Base-by-base conservation (phyloP, 2,329 filamentous ascomycete species). In the Byssoonygena ceratinophila region DNA sequence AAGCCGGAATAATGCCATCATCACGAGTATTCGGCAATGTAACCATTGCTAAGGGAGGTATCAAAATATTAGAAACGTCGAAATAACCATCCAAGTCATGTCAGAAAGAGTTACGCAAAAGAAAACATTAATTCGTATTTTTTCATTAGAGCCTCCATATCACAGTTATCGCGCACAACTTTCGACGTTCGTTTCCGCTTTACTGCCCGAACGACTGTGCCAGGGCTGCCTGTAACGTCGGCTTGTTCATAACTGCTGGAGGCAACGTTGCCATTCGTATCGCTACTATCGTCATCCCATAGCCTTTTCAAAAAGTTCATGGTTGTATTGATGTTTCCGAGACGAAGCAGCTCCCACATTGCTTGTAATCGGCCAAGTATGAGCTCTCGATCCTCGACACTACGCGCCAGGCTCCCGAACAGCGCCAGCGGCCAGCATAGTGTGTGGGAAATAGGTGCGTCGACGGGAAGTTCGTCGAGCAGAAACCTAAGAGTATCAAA, bases 91-190 rank as follows among this genome's bases (percentile, higher is more conserved):
- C 36, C 3, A 37, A n/a, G 16, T 3, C 46, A 20, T 14, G n/a
- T n/a, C n/a, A n/a, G n/a, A n/a, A n/a, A 9, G 1, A 16, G 22
- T 50, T 29, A 54, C 27, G 46, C 52, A 51, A 54, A 54, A 20
- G 52, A 54, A 43, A 54, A 43, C 46, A 54, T 54, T 32, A 54
- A 37, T 36, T 41, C 39, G 25, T 50, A 51, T 39, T 16, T 50
- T 36, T 54, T 54, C 52, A 54, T 54, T 31, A 54, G 16, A n/a
- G 46, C 52, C 40, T 54, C 52, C 52, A 54, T 54, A 31, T 54
- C 46, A 46, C 37, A 45, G 5, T 39, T 40, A 25, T 54, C 45
- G 23, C 29, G 16, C 6, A 36, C n/a, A 22, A 37, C 14, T 20
- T 51, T 54, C 16, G 29, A 25, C 12, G 2, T 18, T 11, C 37